Evolutionary conservation across 257 asterid species (phyloP).

Genomic region (Solanum pimpinellifolium): DNA sequence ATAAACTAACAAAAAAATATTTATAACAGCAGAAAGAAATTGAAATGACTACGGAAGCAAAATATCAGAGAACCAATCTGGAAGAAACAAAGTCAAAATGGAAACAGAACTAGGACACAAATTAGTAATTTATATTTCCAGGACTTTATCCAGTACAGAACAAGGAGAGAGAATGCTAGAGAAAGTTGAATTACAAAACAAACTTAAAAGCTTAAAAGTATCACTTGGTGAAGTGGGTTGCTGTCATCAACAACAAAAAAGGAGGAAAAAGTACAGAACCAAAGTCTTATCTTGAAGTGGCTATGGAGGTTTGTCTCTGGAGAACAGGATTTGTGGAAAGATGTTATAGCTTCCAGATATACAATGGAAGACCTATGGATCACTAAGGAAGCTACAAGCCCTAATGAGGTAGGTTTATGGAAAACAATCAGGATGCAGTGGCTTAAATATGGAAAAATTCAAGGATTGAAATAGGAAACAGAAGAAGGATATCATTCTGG

Average conservation of each 20-base stretch:
- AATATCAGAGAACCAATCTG: not conserved
- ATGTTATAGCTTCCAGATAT: not conserved
- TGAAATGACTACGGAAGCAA: not conserved
- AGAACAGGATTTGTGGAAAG: not conserved
- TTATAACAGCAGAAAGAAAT: not conserved
- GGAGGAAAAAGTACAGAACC: not conserved
- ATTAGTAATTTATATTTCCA: not conserved
- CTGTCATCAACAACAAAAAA: not conserved
- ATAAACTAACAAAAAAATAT: not conserved
- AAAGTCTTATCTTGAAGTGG: not conserved
- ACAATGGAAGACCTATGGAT: not conserved
- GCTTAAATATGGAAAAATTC: not conserved
- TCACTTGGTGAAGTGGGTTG: not conserved
- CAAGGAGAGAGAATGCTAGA: not conserved
- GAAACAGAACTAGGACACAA: not conserved
- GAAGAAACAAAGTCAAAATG: not conserved
- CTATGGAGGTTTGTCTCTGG: not conserved
- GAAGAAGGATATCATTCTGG: not conserved
- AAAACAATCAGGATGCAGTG: not conserved
- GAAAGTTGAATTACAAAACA: not conserved
- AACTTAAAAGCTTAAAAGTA: not conserved
- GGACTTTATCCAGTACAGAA: not conserved
- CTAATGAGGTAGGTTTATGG: not conserved
- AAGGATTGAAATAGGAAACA: not conserved
- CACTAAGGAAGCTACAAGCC: not conserved